Evolutionary conservation across 441 rosid species (phyloP), one percentile per base, ranked within the genome.

Genomic region (Raphanus hybrid): DNA sequence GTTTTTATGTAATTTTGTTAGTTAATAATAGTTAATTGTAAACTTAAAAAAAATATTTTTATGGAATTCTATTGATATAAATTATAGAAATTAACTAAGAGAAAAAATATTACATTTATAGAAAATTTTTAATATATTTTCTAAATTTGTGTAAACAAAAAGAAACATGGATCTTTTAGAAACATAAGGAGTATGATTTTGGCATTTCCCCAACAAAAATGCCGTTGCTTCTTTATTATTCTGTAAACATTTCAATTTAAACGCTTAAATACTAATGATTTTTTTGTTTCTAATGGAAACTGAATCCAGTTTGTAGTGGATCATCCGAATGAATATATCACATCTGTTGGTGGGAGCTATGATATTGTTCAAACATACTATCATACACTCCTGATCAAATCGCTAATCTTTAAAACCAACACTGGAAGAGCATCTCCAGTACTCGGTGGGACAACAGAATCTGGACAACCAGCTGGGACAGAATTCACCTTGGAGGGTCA

Each of bases 401-500:
- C 81, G 0, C 23, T 78, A 29, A 3, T 29, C 32, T 78, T 78
- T 67, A 78, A 45, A 59, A 78, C 81, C 3, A 9, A 76, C 0
- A 57, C 67, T 35, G 64, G 73, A 58, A 78, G 73, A 78, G 59
- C 67, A 3, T 78, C 77, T 50, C 73, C 68, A 2, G 34, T 39
- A 57, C 27, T 77, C 2, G 73, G 81, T 71, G 5, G 14, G 3
- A 69, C 4, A 2, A 67, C 69, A 3, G 23, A 61, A 1, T 8
- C 16, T 0, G 64, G 74, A 35, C 41, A 55, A 0, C 64, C 78
- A 75, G 23, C 8, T 12, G 71, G 78, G 5, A 64, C 4, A 27
- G 70, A 63, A 3, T 76, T 76, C 54, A 41, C 43, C 29, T 29
- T 71, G 1, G 73, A 78, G 64, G 63, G 67, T 48, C 45, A 72